Base-by-base conservation (phyloP, 2,329 filamentous ascomycete genomes). In the Alternaria longipes region DNA sequence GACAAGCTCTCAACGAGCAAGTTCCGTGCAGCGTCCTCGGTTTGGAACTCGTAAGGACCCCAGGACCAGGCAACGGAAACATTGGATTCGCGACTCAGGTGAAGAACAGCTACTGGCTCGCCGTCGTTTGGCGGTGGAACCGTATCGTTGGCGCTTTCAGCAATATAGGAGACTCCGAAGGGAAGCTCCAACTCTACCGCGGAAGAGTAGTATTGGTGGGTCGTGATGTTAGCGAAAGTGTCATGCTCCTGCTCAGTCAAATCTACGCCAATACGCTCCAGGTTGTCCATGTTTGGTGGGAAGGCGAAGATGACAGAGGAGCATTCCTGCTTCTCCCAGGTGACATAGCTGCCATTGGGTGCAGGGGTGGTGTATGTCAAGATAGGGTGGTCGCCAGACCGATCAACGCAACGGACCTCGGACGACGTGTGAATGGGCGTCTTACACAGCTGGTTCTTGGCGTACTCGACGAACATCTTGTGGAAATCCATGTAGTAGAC, bases 401-500 rank as follows among this genome's bases (percentile, higher is more conserved):
- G 74, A 57, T 78, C 75, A 30, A 79, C 74, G 64, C 74, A 75
- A 45, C 72, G 73, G 40, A 79, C 71, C 54, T 79, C 74, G 28
- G 74, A 62, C 42, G 70, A 72, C 9, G 71, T 72, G 42, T 74
- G 67, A 30, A 79, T 78, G 22, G 70, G 64, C 2, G 69, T 72
- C 26, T 76, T 74, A 72, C 73, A 75, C 2, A 73, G 56, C 51
- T 68, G 60, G 26, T 74, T 75, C 50, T 73, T 72, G 12, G 69
- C 55, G 56, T 71, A 79, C 53, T 78, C 65, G 8, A 72, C 66
- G 41, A 72, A 78, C 53, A 78, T 74, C 57, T 74, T 74, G 62
- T 79, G 71, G 55, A 79, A 79, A 56, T 79, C 77, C 50, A 73
- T 76, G 63, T 77, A 78, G 66, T 78, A 79, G 8, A 76, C 77